phyloP scores from a whole-genome alignment of 208 protist species.

The Trypanosoma melophagium region DNA sequence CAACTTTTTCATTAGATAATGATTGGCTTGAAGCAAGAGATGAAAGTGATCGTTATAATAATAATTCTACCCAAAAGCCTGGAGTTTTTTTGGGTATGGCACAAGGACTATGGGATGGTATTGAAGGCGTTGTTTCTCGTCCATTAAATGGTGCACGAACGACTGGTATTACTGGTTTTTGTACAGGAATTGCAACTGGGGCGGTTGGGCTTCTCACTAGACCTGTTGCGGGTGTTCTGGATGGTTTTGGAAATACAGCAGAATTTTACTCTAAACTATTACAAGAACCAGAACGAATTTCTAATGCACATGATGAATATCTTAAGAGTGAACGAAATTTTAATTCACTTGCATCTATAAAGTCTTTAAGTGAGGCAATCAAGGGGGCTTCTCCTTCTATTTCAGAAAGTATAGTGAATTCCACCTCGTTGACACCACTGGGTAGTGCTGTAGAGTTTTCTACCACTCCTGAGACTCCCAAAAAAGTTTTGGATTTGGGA shows the following conservation, averaged over 20 bases:
- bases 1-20: slow-evolving; percentile 22
- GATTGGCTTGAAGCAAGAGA: slow-evolving; percentile 18
- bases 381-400: background rate
- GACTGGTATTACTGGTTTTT: slow-evolving; percentile 54
- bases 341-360: background rate
- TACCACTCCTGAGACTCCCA: background rate
- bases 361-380: background rate
- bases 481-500: background rate
- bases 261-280: slow-evolving; percentile 57
- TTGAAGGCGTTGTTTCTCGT: slow-evolving; percentile 44
- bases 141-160: slow-evolving; percentile 45
- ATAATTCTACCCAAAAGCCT: background rate
- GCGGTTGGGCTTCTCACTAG: slow-evolving; percentile 54
- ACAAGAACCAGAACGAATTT: slow-evolving; percentile 14
- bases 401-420: background rate
- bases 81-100: slow-evolving; percentile 44
- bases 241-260: slow-evolving; percentile 53
- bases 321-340: slow-evolving; percentile 29
- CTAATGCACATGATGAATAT: slow-evolving; percentile 11
- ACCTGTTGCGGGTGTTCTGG: slow-evolving; percentile 56
- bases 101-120: slow-evolving; percentile 36
- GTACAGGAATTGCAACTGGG: slow-evolving; percentile 51
- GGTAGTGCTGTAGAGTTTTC: background rate
- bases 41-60: background rate
- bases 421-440: background rate